Evolutionary conservation across 305 asterid genomes (phyloP).

Genomic region (Fraxinus sp.): DNA sequence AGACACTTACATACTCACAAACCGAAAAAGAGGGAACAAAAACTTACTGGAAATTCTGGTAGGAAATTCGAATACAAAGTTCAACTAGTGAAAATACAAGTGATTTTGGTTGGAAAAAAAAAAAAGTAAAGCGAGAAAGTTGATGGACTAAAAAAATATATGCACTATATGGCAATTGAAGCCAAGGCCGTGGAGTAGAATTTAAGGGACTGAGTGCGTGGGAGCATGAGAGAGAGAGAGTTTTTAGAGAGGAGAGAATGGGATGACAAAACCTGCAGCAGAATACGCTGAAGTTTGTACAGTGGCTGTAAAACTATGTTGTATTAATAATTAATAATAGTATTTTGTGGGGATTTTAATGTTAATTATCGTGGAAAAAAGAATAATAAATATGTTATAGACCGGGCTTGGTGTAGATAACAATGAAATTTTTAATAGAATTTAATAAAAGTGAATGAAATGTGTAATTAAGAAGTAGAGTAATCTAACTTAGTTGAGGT

Average conservation of each 20-base stretch:
- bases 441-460: no score
- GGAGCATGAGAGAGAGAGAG: neutral
- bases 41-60: neutral
- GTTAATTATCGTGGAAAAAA: no score
- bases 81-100: neutral
- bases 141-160: constrained; percentile 34
- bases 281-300: neutral
- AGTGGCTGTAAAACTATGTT: neutral
- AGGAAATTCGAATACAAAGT: neutral
- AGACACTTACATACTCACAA: neutral
- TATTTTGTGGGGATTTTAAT: no score
- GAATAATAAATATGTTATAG: no score
- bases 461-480: no score
- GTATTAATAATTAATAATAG: no score
- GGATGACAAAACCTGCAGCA: neutral
- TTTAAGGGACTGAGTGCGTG: constrained; percentile 38
- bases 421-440: no score
- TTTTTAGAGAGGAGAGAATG: neutral
- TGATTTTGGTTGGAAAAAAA: neutral
- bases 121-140: constrained; percentile 8
- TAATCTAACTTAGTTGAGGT: no score
- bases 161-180: constrained; percentile 13
- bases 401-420: no score
- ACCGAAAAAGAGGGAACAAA: neutral
- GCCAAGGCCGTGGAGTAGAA: constrained; percentile 30